Conservation (phyloP, 2,329 filamentous ascomycete species). For the Chrysoporthe austroafricana region DNA sequence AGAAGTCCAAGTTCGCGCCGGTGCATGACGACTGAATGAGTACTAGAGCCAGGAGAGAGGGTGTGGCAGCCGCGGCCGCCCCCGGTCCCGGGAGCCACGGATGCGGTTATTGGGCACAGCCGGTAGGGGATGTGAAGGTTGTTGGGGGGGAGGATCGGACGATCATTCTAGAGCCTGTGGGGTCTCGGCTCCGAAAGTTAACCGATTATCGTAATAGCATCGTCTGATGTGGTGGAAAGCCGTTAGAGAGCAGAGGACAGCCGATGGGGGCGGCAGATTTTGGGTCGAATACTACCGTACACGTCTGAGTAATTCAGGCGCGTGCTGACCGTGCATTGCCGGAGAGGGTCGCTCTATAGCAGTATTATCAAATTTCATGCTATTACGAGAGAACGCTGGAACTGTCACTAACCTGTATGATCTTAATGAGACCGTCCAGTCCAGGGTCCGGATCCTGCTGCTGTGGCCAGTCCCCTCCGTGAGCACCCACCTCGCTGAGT, state of each 20-base stretch:
- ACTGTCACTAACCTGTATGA: not conserved
- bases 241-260: not conserved
- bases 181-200: not conserved
- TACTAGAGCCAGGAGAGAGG: not conserved
- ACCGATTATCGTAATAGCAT: not conserved
- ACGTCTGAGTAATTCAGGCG: not conserved
- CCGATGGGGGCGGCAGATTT: not conserved
- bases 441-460: not conserved
- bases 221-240: not conserved
- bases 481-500: not conserved
- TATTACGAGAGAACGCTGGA: not conserved
- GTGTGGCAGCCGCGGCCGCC: not conserved
- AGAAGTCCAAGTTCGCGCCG: slow-evolving; percentile 4
- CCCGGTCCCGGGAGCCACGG: not conserved
- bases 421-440: not conserved
- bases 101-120: no score
- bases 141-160: not conserved
- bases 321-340: not conserved
- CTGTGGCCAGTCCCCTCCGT: not conserved
- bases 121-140: not conserved
- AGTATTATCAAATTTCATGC: not conserved
- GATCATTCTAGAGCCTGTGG: not conserved
- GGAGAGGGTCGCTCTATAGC: not conserved
- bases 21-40: not conserved
- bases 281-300: not conserved